Evolutionary conservation across 2,329 filamentous ascomycete genomes (phyloP).

Genomic region (Pseudogymnoascus sp.): DNA sequence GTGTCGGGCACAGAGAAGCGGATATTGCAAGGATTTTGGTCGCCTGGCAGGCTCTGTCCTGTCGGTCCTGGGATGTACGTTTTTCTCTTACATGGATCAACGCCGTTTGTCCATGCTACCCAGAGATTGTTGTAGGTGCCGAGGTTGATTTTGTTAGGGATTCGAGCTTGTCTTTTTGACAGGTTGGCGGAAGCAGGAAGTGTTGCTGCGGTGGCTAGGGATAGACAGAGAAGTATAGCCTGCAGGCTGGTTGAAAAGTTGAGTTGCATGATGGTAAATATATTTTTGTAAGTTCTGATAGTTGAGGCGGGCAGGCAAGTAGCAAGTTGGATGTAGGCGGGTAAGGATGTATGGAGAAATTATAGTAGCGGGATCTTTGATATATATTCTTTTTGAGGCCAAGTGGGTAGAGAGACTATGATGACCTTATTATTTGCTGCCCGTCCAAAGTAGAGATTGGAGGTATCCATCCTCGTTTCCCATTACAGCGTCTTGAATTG

Average conservation of each 20-base stretch:
- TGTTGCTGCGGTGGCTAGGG: not conserved
- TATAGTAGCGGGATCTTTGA: not conserved
- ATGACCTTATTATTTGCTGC: not conserved
- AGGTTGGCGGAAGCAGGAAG: not conserved
- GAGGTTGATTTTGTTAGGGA: not conserved
- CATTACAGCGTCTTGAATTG: not conserved
- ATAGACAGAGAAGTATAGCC: not conserved
- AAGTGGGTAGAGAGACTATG: not conserved
- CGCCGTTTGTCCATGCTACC: not conserved
- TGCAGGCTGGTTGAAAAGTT: not conserved
- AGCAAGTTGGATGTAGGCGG: not conserved
- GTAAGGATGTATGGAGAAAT: not conserved
- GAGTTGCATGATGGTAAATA: conserved; percentile 1
- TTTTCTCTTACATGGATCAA: not conserved
- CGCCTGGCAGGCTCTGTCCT: not conserved
- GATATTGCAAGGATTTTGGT: not conserved
- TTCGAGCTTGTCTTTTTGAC: not conserved
- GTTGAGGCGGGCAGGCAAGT: not conserved
- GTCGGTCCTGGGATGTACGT: not conserved
- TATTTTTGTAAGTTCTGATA: not conserved
- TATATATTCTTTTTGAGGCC: not conserved
- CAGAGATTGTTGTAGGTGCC: not conserved
- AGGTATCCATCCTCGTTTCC: not conserved
- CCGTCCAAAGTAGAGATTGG: not conserved
- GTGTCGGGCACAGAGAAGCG: not conserved